Evolutionary conservation across 495 filamentous ascomycete genomes (phyloP).

Genomic region (Hypoxylon subgilvum): DNA sequence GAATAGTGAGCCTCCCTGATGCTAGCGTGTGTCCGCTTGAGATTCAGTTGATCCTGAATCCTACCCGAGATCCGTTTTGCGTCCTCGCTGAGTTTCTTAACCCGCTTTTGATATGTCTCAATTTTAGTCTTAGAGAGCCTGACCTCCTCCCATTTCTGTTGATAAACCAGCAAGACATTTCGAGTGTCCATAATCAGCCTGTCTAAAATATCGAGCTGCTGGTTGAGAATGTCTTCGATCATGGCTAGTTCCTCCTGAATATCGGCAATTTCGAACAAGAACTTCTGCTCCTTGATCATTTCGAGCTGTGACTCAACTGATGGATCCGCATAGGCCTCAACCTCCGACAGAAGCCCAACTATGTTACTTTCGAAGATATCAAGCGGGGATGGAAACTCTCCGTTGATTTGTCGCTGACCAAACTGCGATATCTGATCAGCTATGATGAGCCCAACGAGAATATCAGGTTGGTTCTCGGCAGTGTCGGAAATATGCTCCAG

Average conservation of each 20-base stretch:
- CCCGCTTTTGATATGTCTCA: not conserved
- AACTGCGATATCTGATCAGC: too few relatives aligned
- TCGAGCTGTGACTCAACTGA: too few relatives aligned
- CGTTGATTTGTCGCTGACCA: too few relatives aligned
- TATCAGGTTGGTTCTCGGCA: too few relatives aligned
- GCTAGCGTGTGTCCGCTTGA: not conserved
- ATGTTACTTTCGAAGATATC: too few relatives aligned
- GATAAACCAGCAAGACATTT: not conserved
- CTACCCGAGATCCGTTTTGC: not conserved
- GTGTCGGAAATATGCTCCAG: too few relatives aligned
- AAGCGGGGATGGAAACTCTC: too few relatives aligned
- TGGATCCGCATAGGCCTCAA: too few relatives aligned
- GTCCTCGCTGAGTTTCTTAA: not conserved
- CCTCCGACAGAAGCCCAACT: too few relatives aligned
- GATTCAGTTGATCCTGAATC: not conserved
- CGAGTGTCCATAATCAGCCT: not conserved
- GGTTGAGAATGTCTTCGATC: not conserved
- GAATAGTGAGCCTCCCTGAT: not conserved
- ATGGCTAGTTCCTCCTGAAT: not conserved
- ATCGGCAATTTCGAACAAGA: not conserved
- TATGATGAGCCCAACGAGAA: too few relatives aligned
- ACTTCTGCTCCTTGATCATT: not conserved
- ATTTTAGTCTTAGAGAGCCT: not conserved
- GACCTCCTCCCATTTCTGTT: not conserved
- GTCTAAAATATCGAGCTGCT: not conserved